Percentiles rank a stretch among this genome's conserved stretches.
phyloP scores from a whole-genome alignment of 2,329 filamentous ascomycete species.

The Paramyrothecium sp. region DNA sequence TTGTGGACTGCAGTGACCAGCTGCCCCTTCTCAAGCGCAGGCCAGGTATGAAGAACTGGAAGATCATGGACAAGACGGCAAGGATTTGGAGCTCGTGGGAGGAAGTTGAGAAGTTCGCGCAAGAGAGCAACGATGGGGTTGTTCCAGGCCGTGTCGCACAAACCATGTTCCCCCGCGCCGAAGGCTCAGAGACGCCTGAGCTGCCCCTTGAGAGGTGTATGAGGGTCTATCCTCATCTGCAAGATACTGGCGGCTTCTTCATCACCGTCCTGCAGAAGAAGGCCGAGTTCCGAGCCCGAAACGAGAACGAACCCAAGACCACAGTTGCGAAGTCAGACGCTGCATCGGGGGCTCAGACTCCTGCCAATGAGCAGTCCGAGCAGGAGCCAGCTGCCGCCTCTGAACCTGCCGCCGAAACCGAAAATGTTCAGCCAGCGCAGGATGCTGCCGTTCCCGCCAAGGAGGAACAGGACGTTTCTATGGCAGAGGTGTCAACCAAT shows the following conservation, averaged over 20 bases:
- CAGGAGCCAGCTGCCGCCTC: conserved; percentile 21
- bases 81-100: conserved; percentile 79
- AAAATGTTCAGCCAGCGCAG: conserved; percentile 22
- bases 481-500: conserved; percentile 26
- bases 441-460: conserved; percentile 17
- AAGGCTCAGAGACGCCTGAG: conserved; percentile 51
- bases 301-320: conserved; percentile 58
- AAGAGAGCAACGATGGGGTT: conserved; percentile 52
- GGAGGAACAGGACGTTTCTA: conserved; percentile 24
- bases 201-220: conserved; percentile 88
- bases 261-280: conserved; percentile 94
- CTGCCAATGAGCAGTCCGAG: conserved; percentile 13
- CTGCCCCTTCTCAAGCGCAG: conserved; percentile 75
- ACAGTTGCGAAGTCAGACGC: conserved; percentile 6
- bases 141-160: conserved; percentile 69
- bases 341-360: conserved; percentile 2
- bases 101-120: conserved; percentile 70
- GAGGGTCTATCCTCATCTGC: conserved; percentile 89
- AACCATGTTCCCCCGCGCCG: conserved; percentile 77
- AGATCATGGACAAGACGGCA: conserved; percentile 83
- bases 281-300: conserved; percentile 76
- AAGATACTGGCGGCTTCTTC: conserved; percentile 97
- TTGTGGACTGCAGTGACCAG: conserved; percentile 79
- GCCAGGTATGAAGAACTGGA: conserved; percentile 79
- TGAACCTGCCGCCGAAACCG: not conserved